Conservation (phyloP, 2,329 filamentous ascomycete species). For the Tetracladium maxilliforme region DNA sequence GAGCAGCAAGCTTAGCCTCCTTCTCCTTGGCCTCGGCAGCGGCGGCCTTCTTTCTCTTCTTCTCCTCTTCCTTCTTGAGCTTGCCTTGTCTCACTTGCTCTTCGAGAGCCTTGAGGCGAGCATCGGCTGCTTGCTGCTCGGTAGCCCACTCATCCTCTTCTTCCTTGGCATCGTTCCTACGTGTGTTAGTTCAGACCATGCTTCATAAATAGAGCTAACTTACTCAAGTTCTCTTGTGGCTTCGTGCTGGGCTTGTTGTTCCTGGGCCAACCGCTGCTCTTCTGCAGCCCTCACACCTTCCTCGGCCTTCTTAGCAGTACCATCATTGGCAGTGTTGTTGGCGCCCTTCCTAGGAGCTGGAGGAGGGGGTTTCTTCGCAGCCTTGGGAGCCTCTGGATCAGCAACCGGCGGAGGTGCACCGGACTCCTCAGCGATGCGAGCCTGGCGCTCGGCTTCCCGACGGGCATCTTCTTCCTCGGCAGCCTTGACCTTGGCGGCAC, state of each 20-base stretch:
- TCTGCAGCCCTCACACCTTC: constrained; percentile 46
- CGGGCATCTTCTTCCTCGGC: constrained; percentile 90
- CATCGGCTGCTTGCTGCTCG: constrained; percentile 68
- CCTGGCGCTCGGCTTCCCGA: constrained; percentile 73
- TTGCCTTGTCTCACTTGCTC: constrained; percentile 91
- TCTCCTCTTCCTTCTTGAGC: constrained; percentile 92
- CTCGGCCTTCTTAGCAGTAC: constrained; percentile 33
- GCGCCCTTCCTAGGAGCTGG: constrained; percentile 66
- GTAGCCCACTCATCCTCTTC: constrained; percentile 70
- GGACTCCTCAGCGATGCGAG: constrained; percentile 16
- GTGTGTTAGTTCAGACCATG: constrained; percentile 7
- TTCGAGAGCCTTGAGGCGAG: constrained; percentile 76
- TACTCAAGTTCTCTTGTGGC: constrained; percentile 73
- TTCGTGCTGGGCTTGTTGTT: constrained; percentile 62
- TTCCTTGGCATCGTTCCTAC: constrained; percentile 55
- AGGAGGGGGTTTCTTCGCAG: constrained; percentile 55
- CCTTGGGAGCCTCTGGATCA: constrained; percentile 5
- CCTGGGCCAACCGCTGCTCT: constrained; percentile 48
- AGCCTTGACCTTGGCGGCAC: constrained; percentile 72
- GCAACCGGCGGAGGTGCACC: constrained; percentile 12
- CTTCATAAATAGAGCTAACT: constrained; percentile 25
- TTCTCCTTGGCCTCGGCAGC: constrained; percentile 78
- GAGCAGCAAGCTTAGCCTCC: constrained; percentile 68
- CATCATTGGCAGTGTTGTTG: constrained; percentile 48
- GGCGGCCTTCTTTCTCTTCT: constrained; percentile 79